phyloP scores from a whole-genome alignment of 352 stramenopile genomes.

The Phytophthora pseudosyringae region DNA sequence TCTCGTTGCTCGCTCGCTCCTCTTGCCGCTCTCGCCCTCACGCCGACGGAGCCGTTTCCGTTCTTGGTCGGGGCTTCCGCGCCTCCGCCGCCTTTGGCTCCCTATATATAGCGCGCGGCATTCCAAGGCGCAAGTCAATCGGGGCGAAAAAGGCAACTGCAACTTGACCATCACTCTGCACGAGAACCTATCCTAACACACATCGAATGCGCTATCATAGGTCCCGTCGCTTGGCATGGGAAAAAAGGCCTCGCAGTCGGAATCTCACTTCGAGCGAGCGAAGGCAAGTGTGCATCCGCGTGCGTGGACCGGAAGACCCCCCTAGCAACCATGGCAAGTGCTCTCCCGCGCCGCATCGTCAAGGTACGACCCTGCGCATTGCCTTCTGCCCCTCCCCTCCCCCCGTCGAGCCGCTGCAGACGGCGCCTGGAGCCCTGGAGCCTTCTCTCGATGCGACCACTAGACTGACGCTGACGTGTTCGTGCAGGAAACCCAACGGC shows the following conservation, averaged over 20 bases:
- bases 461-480: conserved; percentile 9
- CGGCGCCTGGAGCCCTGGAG: background rate
- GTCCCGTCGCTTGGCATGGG: conserved; percentile 13
- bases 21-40: conserved; percentile 10
- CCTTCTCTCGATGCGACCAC: background rate
- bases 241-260: conserved; percentile 21
- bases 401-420: background rate
- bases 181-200: conserved; percentile 2
- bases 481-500: conserved; percentile 93
- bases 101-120: conserved; percentile 20
- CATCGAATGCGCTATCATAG: conserved; percentile 5
- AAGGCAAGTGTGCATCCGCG: background rate
- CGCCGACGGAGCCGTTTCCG: conserved; percentile 21
- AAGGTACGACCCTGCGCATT: conserved; percentile 43
- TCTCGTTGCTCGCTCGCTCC: conserved; percentile 13
- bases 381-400: background rate
- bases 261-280: conserved; percentile 17
- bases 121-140: conserved; percentile 1
- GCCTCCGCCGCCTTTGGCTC: background rate
- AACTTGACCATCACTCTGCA: conserved; percentile 29
- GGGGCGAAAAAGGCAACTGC: conserved; percentile 20
- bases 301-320: conserved; percentile 4
- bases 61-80: conserved; percentile 3
- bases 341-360: conserved; percentile 75
- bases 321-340: conserved; percentile 54